Evolutionary conservation across 2,329 filamentous ascomycete species (phyloP), one percentile per base, ranked within the genome.

Genomic region (Penicillium digitatum): DNA sequence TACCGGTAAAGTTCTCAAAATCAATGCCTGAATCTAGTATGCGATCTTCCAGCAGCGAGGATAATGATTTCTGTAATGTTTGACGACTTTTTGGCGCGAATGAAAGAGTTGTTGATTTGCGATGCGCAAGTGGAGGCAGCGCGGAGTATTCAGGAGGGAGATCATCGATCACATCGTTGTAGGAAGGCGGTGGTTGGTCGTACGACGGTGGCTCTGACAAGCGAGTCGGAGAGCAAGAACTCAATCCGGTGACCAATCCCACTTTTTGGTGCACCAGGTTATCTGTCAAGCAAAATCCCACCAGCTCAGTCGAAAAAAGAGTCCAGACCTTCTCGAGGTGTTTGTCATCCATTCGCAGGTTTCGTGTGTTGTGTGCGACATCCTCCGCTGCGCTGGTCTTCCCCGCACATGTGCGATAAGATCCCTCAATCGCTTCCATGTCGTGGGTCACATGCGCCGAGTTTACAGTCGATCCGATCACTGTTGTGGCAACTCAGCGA

Each of bases 101-200:
- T 7, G 55, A 48, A 22, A 55, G 20, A 6, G 45, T 27, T 10
- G 57, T 38, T 4, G 49, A 46, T 54, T 63, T 67, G 24, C 57
- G 61, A 38, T 65, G 57, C 14, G 70, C 70, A n/a, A 68, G 51
- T 5, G 61, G 61, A 18, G 68, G 65, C 22, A 66, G 38, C n/a
- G 56, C 52, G 39, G 61, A 59, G 50, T 74, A 73, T 55, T 68
- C 67, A 7, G 71, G 72, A 38, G 72, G 71, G 12, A 71, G 59
- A 55, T 74, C 71, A 38, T 48, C 55, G 27, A 69, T 48, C 18
- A 62, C 70, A 53, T 73, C 67, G 22, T 66, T 57, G 52, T 74
- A 74, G 20, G 70, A 58, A 12, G 71, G 70, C 16, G 70, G 70
- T 9, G 65, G 62, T 24, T 52, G 43, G 22, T 55, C 61, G 57